phyloP scores from a whole-genome alignment of 148 eudicot genomes.

The Nepenthes mirabilis region DNA sequence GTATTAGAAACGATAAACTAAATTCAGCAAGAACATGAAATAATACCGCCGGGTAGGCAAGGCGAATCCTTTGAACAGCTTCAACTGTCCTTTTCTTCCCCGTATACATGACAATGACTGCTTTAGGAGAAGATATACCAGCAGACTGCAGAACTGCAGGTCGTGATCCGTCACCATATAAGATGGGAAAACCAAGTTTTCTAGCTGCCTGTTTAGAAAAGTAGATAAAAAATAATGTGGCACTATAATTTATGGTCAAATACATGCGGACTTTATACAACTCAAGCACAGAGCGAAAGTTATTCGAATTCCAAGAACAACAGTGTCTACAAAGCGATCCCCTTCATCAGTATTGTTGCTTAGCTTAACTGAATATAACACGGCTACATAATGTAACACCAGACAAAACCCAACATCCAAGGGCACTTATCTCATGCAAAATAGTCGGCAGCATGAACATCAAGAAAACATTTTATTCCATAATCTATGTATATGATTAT shows the following conservation, averaged over 20 bases:
- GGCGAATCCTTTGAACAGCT: conserved; percentile 85
- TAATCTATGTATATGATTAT: too few relatives aligned
- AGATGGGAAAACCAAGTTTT: conserved; percentile 81
- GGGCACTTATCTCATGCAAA: too few relatives aligned
- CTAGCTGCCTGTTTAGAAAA: conserved; percentile 46
- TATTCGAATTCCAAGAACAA: background rate
- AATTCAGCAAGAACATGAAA: conserved; percentile 3
- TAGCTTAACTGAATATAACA: too few relatives aligned
- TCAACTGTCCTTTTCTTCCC: conserved; percentile 56
- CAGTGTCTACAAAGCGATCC: background rate
- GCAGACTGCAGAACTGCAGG: conserved; percentile 84
- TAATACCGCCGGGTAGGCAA: conserved; percentile 69
- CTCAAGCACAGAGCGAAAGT: background rate
- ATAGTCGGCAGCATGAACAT: too few relatives aligned
- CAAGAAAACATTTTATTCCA: too few relatives aligned
- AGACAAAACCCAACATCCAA: too few relatives aligned
- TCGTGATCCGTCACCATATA: conserved; percentile 94
- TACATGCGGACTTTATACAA: too few relatives aligned
- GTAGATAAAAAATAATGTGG: background rate
- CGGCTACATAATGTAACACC: too few relatives aligned
- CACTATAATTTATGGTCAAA: too few relatives aligned
- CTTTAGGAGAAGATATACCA: conserved; percentile 86
- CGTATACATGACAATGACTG: conserved; percentile 86
- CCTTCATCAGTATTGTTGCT: too few relatives aligned
- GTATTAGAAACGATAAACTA: background rate